Base-by-base conservation (phyloP, 1,139 yeast genomes). In the Hemisphaericaspora xylanilytica region DNA sequence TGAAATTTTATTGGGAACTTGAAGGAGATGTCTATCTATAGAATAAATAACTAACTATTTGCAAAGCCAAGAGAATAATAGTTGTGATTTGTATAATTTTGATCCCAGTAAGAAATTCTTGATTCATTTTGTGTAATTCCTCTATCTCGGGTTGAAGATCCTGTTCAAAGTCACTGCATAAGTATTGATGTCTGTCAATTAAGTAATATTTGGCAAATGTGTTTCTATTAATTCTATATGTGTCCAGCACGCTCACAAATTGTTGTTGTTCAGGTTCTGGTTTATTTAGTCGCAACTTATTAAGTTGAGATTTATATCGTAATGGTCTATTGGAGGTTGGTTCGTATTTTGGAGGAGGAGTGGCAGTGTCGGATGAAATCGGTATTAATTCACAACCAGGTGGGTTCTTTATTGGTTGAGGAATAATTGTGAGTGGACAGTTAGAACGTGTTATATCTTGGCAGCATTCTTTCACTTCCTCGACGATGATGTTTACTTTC, bases 291-390 rank as follows among this genome's bases (percentile, higher is more conserved):
- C 24, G 12, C 14, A 37, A 11, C 9, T 37, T 21, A 25, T 33
- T 37, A 4, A 37, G 28, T 22, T 37, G 40, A 10, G 40, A 37
- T 31, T 25, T 22, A 13, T 37, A 37, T 13, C 8, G 28, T 6
- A 37, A 15, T 22, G 13, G 15, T 16, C 12, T 27, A 11, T 9
- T 18, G 9, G 28, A 16, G 3, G 27, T 25, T 3, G 31, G 24
- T 18, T 17, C 25, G 10, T 17, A 20, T 12, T 21, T 22, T n/a
- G 31, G 37, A 22, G 28, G 24, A 29, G 29, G 18, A n/a, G 33
- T 22, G 12, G 20, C 3, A n/a, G n/a, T 11, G 5, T 13, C 12
- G 7, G 28, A 2, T 2, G 18, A 16, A 15, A 5, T 16, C 5
- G 24, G 30, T n/a, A n/a, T n/a, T n/a, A n/a, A n/a, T n/a, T n/a